phyloP scores from a whole-genome alignment of 139 green algal species.

The Mesotaenium endlicherianum region DNA sequence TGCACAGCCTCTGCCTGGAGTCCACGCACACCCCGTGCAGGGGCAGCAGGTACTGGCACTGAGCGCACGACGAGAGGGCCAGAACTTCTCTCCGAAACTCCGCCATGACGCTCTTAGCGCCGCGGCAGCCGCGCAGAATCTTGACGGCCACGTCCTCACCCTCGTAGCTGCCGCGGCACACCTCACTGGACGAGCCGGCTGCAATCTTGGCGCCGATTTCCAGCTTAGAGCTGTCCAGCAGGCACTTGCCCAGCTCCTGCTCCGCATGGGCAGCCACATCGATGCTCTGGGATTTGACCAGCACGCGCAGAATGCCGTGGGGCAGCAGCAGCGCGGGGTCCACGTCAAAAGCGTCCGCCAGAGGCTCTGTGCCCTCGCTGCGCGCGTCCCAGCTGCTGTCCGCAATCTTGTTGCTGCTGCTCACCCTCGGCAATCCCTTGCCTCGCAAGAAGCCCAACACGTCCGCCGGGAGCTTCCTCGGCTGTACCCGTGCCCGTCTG shows the following conservation, averaged over 20 bases:
- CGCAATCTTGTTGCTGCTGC: neutral
- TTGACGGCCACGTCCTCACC: constrained; percentile 6
- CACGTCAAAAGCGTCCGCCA: neutral
- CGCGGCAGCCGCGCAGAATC: neutral
- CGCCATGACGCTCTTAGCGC: neutral
- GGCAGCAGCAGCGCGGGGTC: neutral
- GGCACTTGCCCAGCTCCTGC: neutral
- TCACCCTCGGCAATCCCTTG: neutral
- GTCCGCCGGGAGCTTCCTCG: neutral
- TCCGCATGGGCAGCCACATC: neutral
- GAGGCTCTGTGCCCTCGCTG: neutral
- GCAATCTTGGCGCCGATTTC: neutral
- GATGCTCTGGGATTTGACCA: too few species aligned
- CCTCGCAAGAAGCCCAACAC: neutral
- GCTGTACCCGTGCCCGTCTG: neutral
- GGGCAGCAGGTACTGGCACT: constrained; percentile 5
- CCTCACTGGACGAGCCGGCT: neutral
- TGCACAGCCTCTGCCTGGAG: neutral
- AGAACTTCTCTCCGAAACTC: constrained; percentile 9
- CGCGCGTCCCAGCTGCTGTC: neutral
- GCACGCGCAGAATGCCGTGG: neutral
- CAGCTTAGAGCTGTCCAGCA: neutral
- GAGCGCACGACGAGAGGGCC: neutral
- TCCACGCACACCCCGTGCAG: constrained; percentile 44
- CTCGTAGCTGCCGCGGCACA: neutral